Conservation (phyloP, 441 rosid species). For the Pelargonium myrrhifolium region DNA sequence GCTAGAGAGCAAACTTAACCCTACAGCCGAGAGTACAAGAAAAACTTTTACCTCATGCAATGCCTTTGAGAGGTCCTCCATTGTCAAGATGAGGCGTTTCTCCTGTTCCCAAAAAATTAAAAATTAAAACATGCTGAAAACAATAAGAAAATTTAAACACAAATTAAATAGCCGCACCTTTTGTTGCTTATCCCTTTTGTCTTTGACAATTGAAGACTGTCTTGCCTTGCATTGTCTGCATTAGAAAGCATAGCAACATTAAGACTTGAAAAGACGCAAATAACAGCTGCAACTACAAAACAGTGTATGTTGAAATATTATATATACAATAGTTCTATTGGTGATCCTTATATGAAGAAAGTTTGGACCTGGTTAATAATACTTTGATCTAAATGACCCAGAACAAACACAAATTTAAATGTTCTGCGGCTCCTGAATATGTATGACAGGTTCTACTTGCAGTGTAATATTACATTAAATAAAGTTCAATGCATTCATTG, state of each 20-base stretch:
- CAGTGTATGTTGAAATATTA: background rate
- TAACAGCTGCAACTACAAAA: background rate
- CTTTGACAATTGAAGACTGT: slow-evolving; percentile 69
- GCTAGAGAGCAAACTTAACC: background rate
- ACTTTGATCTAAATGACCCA: background rate
- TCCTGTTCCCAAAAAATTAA: slow-evolving; percentile 52
- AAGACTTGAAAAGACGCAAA: background rate
- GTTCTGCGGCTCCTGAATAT: background rate
- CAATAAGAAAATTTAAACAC: background rate
- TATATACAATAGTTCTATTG: background rate
- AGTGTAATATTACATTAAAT: background rate
- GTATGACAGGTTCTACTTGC: background rate
- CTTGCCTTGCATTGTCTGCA: slow-evolving; percentile 94
- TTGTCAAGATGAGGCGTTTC: slow-evolving; percentile 72
- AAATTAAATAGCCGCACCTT: slow-evolving; percentile 39
- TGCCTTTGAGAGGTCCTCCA: slow-evolving; percentile 92
- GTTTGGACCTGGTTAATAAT: background rate
- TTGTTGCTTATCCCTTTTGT: slow-evolving; percentile 84
- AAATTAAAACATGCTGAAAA: slow-evolving; percentile 13
- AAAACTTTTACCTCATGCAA: slow-evolving; percentile 52
- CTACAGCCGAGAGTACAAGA: slow-evolving; percentile 3
- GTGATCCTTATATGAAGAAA: background rate
- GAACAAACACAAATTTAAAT: background rate
- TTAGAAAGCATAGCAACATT: slow-evolving; percentile 5
- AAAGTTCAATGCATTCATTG: background rate